These are phyloP conservation scores for Leptodermis oblonga DNA, from an alignment of 257 asterid species.

Conservation along the genomic window DNA sequence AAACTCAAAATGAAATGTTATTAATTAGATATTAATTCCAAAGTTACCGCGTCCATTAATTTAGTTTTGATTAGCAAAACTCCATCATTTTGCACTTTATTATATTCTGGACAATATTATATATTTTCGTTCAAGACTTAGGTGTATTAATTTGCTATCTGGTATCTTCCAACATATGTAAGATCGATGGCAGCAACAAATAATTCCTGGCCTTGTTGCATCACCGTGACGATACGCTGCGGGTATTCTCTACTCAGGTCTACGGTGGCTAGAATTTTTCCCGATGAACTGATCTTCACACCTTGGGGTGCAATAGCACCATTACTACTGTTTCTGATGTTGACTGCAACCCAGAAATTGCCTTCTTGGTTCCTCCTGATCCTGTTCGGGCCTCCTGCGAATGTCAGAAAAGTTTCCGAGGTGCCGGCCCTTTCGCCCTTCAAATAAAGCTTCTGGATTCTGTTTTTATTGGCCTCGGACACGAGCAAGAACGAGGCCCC, in stretches of 20 bases:
- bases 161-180: conserved; percentile 23
- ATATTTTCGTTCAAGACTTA: too few species aligned
- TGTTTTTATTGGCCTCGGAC: not conserved
- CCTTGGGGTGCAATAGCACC: conserved; percentile 2
- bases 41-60: too few species aligned
- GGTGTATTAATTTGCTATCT: too few species aligned
- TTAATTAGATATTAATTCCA: too few species aligned
- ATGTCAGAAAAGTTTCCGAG: not conserved
- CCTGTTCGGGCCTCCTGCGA: conserved; percentile 8
- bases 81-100: too few species aligned
- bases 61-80: too few species aligned
- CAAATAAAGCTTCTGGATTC: conserved; percentile 8
- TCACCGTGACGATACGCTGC: conserved; percentile 19
- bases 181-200: conserved; percentile 21
- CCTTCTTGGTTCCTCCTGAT: conserved; percentile 13
- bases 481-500: conserved; percentile 11
- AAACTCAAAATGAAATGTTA: too few species aligned
- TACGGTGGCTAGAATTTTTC: conserved; percentile 7
- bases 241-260: not conserved
- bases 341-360: conserved; percentile 5
- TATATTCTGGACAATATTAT: too few species aligned
- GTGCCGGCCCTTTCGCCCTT: conserved; percentile 8
- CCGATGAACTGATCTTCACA: not conserved
- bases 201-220: conserved; percentile 21
- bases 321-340: not conserved